phyloP scores from a whole-genome alignment of 2,329 filamentous ascomycete species.

The Madurella mycetomatis region DNA sequence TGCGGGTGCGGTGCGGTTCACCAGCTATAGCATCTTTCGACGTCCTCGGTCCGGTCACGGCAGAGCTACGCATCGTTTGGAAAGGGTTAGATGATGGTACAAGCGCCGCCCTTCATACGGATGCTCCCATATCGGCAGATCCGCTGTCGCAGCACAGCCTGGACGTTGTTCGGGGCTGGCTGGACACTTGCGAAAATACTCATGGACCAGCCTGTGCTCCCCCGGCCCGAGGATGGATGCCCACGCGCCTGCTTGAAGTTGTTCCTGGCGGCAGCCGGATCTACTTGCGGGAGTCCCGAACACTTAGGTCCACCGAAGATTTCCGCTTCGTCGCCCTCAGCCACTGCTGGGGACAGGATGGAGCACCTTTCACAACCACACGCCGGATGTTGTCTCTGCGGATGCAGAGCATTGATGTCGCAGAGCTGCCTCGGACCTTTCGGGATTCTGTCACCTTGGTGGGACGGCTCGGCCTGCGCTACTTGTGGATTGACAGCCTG shows the following conservation, averaged over 20 bases:
- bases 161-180: conserved; percentile 5
- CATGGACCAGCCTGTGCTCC: conserved; percentile 7
- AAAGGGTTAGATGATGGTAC: neutral
- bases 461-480: conserved; percentile 23
- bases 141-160: conserved; percentile 12
- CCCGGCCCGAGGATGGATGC: neutral
- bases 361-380: conserved; percentile 13
- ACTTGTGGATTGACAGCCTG: conserved; percentile 33
- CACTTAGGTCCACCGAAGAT: neutral
- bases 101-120: neutral
- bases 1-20: conserved; percentile 1
- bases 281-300: conserved; percentile 2
- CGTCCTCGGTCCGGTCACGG: conserved; percentile 4
- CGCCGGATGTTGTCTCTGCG: conserved; percentile 5
- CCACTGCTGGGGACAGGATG: conserved; percentile 28
- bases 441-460: conserved; percentile 26
- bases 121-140: neutral
- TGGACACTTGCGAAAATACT: conserved; percentile 6
- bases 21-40: neutral
- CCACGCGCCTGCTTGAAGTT: conserved; percentile 11
- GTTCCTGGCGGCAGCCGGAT: neutral
- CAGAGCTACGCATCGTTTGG: conserved; percentile 5
- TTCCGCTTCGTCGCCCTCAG: conserved; percentile 25
- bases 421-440: conserved; percentile 24
- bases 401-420: conserved; percentile 8